These are phyloP conservation scores for Pseudocercospora cruenta DNA, from an alignment of 2,329 filamentous ascomycete species.

Conservation along the genomic window DNA sequence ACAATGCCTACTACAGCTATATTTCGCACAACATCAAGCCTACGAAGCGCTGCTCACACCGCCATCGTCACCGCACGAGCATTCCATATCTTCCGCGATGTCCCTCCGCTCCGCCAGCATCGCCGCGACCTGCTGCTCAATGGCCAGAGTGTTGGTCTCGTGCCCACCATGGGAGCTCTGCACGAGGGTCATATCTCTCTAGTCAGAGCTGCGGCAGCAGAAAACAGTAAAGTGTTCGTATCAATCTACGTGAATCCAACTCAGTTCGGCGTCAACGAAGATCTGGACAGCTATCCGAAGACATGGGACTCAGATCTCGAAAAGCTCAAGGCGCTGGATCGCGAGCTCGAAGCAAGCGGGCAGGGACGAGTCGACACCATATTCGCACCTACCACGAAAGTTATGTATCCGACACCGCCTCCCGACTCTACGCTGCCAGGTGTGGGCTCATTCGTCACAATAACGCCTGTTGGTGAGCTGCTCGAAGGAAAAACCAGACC, in stretches of 20 bases:
- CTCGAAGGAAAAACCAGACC: constrained; percentile 85
- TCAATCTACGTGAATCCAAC: constrained; percentile 96
- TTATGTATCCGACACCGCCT: constrained; percentile 87
- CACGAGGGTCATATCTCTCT: constrained; percentile 88
- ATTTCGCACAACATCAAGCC: neutral
- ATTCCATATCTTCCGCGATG: constrained; percentile 76
- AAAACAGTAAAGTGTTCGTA: constrained; percentile 86
- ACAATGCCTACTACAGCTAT: neutral
- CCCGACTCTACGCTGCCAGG: constrained; percentile 72
- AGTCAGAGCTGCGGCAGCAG: constrained; percentile 78
- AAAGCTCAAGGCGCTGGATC: constrained; percentile 69
- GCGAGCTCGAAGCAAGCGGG: constrained; percentile 62
- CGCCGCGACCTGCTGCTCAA: constrained; percentile 67
- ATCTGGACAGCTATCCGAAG: constrained; percentile 84
- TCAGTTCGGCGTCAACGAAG: constrained; percentile 88
- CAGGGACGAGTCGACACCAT: constrained; percentile 75
- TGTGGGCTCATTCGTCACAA: constrained; percentile 85
- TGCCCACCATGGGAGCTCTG: constrained; percentile 98
- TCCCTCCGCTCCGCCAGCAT: constrained; percentile 70
- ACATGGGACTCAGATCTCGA: constrained; percentile 81
- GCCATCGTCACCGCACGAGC: constrained; percentile 33
- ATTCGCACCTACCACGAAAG: constrained; percentile 79
- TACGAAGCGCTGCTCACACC: neutral
- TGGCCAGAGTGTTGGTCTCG: constrained; percentile 77
- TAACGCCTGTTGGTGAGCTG: constrained; percentile 79